Evolutionary conservation across 1,284 basidiomycete genomes (phyloP), one percentile per base, ranked within the genome.

Genomic region (Ceratobasidium sp.): DNA sequence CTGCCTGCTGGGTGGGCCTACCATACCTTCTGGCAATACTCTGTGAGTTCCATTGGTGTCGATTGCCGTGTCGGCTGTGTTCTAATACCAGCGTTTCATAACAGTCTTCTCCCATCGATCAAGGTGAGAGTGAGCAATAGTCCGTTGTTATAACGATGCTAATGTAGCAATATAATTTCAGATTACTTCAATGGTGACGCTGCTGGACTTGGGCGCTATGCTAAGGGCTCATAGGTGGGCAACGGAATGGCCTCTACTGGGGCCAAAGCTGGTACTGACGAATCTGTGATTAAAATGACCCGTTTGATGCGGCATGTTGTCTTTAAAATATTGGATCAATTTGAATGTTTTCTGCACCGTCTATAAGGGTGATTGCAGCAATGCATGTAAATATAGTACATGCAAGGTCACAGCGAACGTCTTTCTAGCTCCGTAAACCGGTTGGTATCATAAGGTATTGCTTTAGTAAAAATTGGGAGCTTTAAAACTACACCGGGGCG

Each of bases 11-110:
- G 89, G 34, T 90, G 87, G 86, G 72, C 78, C 79, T 83, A 83
- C 78, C 79, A 83, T 27, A 88, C 89, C 0, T 90, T 91, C 81
- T 90, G 89, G 89, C 89, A 90, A 80, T 88, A 86, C 74, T 85
- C 86, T 2, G 85, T 88, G 77, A 83, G 83, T 9, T 84, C 86
- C 2, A 68, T 83, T 16, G 87, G 85, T 77, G 16, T 19, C 14
- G 86, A 87, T 34, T 88, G 89, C 31, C 88, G 90, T 37, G 19
- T 51, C 4, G 24, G 29, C 8, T 22, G 19, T 31, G 9, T 13
- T 5, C 37, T 43, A 62, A 62, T n/a, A 13, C 41, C 2, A 13
- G 5, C 19, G 24, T 29, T 62, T 46, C 41, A 14, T 27, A 2
- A n/a, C 58, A 69, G 61, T 53, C 46, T 22, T 62, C 69, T 22